Evolutionary conservation across 2,329 filamentous ascomycete genomes (phyloP), one percentile per base, ranked within the genome.

Genomic region (Didymella exigua): DNA sequence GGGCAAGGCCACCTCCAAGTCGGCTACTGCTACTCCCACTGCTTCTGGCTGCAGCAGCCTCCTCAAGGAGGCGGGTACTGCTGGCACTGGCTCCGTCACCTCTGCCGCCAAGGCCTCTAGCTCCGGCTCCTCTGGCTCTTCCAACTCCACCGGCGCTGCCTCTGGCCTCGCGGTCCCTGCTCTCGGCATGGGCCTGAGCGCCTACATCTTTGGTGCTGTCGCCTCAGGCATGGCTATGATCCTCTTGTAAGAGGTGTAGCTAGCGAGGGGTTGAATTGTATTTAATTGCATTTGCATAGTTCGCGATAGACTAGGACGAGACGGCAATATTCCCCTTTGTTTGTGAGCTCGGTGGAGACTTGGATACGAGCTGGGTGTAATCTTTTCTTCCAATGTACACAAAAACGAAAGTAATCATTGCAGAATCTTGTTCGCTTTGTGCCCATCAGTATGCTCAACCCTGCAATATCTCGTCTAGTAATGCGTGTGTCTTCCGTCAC

Each of bases 31-130:
- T 42, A 67, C 76, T 41, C 77, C 79, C 29, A 76, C 82, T 13
- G 70, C 70, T 27, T 76, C 78, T 24, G 75, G 74, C 52, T 93
- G 90, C 82, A 72, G 77, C 47, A 66, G 75, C 42, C 79, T 88
- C 52, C 77, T 95, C 54, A 76, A 78, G 29, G 81, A 85, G 60
- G 90, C 89, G 54, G 88, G 86, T 66, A 78, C 84, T 27, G 80
- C 80, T 56, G 85, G 85, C 29, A 82, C 82, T 46, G 84, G 84
- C 47, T 79, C 76, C 29, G 84, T 87, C 30, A 76, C 72, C 54
- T 59, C 62, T 52, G 61, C 66, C 30, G 64, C 36, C 62, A 66
- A 36, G 61, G 67, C 56, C 40, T 62, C 51, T 21, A 51, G 54
- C 16, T 61, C 60, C 47, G 31, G 46, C 41, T 46, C 53, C 45